Evolutionary conservation across 805 yeast genomes (phyloP).

Genomic region (Grigorovia humatica): DNA sequence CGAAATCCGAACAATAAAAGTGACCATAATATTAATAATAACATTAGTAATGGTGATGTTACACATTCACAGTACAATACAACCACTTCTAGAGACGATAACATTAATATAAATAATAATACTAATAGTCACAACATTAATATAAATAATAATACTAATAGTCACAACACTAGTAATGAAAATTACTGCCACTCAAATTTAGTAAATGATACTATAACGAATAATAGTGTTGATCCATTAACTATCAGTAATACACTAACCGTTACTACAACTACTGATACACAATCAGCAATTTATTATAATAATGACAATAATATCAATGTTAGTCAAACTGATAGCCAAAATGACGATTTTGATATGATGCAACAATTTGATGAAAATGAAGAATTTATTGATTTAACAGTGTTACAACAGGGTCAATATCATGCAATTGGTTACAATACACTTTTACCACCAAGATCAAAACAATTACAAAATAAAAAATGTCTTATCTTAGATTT

Average conservation of each 20-base stretch:
- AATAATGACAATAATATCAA: constrained; percentile 1
- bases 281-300: neutral
- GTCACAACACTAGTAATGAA: neutral
- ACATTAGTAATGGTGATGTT: neutral
- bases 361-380: constrained; percentile 9
- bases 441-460: constrained; percentile 48
- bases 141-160: neutral
- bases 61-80: neutral
- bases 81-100: neutral
- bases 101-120: neutral
- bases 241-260: neutral
- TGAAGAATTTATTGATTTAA: constrained; percentile 43
- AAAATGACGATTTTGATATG: constrained; percentile 6
- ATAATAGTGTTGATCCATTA: neutral
- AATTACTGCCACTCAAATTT: neutral
- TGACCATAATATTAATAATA: too few relatives aligned
- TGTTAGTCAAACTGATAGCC: neutral
- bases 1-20: too few relatives aligned
- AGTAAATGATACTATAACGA: neutral
- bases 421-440: constrained; percentile 53
- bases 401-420: constrained; percentile 64
- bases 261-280: neutral
- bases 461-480: constrained; percentile 40
- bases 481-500: constrained; percentile 87
- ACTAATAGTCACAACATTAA: neutral